Evolutionary conservation across 2,329 filamentous ascomycete species (phyloP), one percentile per base, ranked within the genome.

Genomic region (Shiraia sp.): DNA sequence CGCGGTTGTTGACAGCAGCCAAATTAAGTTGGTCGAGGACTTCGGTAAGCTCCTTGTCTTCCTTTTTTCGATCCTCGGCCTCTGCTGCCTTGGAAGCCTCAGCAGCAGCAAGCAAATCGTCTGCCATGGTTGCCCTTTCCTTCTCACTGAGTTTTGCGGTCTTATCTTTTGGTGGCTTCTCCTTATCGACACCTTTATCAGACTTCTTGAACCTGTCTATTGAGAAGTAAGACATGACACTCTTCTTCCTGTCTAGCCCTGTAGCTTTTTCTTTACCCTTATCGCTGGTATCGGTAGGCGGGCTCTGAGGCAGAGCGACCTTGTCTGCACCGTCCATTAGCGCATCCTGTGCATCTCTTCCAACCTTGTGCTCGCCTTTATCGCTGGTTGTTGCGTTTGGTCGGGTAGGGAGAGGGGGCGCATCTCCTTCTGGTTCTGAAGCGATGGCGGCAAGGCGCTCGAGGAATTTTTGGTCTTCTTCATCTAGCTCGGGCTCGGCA

Each of bases 21-120:
- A 95, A 82, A 63, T 95, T 91, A 47, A 99, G 79, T 31, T 88
- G 81, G 61, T 95, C 87, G 19, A 99, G 85, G 15, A 96, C 82
- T 22, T 81, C 79, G 27, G 81, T 82, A 45, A 97, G 81, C 57
- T 96, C 93, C 40, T 82, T 76, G 47, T 85, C 75, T 60, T 90
- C 83, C 55, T 79, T 75, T 45, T 78, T 66, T 19, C 57, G 63
- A 40, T 72, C 71, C 34, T 70, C 61, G 13, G 63, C 49, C 14
- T 69, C 61, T 13, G 61, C 53, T 3, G 55, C 40, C 44, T 66
- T 70, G 16, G 67, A 51, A 4, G 57, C 53, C 26, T 63, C 56
- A 10, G 66, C 68, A 6, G 66, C 68, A 4, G 63, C 45, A 10
- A 56, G 60, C 3, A 72, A 58, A 24, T 63, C 54, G 23, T 66